Conservation (phyloP, 78 protist genomes). For the Anaeramoeba ignava region DNA sequence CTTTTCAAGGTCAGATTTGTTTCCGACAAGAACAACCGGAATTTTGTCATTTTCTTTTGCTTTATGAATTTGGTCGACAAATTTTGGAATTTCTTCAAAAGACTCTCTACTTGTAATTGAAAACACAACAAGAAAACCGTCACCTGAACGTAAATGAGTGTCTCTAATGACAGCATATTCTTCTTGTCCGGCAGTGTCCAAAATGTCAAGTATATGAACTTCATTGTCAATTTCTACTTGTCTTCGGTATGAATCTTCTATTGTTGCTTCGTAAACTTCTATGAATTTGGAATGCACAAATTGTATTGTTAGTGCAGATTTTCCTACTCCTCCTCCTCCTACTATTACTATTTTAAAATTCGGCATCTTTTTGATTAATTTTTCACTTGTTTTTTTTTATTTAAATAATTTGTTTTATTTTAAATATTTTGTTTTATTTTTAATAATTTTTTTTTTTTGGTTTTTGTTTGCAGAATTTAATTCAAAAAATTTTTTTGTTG, state of each 20-base stretch:
- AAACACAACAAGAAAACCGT: constrained; percentile 38
- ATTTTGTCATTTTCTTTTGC: constrained; percentile 5
- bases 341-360: no score
- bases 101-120: constrained; percentile 9
- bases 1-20: constrained; percentile 37
- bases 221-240: no score
- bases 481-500: no score
- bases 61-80: not conserved
- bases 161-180: constrained; percentile 44
- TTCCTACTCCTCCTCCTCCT: no score
- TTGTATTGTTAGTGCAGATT: constrained; percentile 39
- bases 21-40: constrained; percentile 35
- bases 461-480: no score
- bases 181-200: constrained; percentile 59
- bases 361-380: no score
- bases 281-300: constrained; percentile 28
- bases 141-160: constrained; percentile 36
- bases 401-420: no score
- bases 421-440: no score
- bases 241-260: no score
- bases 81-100: constrained; percentile 13
- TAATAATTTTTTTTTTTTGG: no score
- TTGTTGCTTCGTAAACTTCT: constrained; percentile 53
- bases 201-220: constrained; percentile 30
- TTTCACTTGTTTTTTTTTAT: no score